phyloP scores from a whole-genome alignment of 2,329 filamentous ascomycete species.

The Sporothrix pseudoabietina region DNA sequence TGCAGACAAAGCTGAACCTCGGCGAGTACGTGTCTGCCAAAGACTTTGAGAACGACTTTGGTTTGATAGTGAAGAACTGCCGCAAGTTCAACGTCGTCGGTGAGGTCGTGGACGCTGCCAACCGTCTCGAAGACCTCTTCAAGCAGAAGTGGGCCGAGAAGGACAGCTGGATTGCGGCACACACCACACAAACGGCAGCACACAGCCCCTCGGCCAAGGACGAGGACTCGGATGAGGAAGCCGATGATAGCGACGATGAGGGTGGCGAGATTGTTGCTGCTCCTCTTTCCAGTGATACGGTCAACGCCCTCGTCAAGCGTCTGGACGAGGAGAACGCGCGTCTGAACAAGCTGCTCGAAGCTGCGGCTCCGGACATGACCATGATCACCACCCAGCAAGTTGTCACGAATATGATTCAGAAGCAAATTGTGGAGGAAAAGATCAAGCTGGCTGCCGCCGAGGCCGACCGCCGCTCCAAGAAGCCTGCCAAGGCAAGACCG shows the following conservation, averaged over 20 bases:
- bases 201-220: slow-evolving; percentile 59
- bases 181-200: slow-evolving; percentile 43
- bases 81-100: slow-evolving; percentile 74
- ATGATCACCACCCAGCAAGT: slow-evolving; percentile 61
- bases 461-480: slow-evolving; percentile 61
- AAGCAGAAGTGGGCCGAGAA: slow-evolving; percentile 76
- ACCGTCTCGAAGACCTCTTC: slow-evolving; percentile 74
- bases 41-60: slow-evolving; percentile 82
- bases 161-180: slow-evolving; percentile 74
- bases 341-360: slow-evolving; percentile 55
- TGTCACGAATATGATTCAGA: slow-evolving; percentile 66
- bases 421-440: slow-evolving; percentile 73
- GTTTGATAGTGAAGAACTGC: slow-evolving; percentile 85
- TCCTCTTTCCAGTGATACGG: slow-evolving; percentile 46
- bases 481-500: slow-evolving; percentile 53
- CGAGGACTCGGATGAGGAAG: slow-evolving; percentile 68
- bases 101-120: slow-evolving; percentile 55
- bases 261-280: slow-evolving; percentile 57
- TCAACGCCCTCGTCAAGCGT: slow-evolving; percentile 57
- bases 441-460: slow-evolving; percentile 58
- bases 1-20: slow-evolving; percentile 71
- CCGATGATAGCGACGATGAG: slow-evolving; percentile 65
- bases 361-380: slow-evolving; percentile 54
- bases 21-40: slow-evolving; percentile 80
- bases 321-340: slow-evolving; percentile 61